Conservation (phyloP, 768 basidiomycete genomes). For the Gelatoporia subvermispora region DNA sequence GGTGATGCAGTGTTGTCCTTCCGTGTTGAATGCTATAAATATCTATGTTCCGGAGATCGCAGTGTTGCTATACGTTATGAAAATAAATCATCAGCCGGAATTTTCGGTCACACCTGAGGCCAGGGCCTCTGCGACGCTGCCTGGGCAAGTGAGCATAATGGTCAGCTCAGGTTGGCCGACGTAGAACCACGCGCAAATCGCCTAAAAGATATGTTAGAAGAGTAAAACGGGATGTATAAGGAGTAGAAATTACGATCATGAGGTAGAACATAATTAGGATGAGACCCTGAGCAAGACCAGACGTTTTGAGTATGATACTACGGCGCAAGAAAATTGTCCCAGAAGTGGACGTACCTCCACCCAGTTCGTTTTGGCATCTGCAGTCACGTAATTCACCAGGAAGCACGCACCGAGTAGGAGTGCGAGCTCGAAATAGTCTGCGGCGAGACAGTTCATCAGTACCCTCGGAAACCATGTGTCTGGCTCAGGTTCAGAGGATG, state of each 20-base stretch:
- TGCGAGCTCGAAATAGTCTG: slow-evolving; percentile 68
- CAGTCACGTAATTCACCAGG: slow-evolving; percentile 76
- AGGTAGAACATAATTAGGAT: slow-evolving; percentile 62
- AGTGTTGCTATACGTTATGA: too few relatives aligned
- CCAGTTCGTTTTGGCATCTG: slow-evolving; percentile 79
- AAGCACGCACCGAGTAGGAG: slow-evolving; percentile 63
- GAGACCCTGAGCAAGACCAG: slow-evolving; percentile 29
- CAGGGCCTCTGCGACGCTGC: slow-evolving; percentile 6
- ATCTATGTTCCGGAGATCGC: too few relatives aligned
- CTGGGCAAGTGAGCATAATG: slow-evolving; percentile 35
- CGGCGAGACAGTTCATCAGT: slow-evolving; percentile 28
- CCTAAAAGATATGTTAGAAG: slow-evolving; percentile 29
- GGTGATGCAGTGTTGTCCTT: too few relatives aligned
- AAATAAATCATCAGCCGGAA: too few relatives aligned
- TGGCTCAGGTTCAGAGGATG: slow-evolving; percentile 28
- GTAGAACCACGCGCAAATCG: slow-evolving; percentile 63
- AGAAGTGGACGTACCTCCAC: slow-evolving; percentile 39
- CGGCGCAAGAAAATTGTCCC: slow-evolving; percentile 52
- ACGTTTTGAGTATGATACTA: background rate
- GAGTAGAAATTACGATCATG: slow-evolving; percentile 28
- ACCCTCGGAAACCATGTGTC: slow-evolving; percentile 39
- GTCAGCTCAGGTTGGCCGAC: slow-evolving; percentile 47
- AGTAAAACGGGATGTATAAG: background rate
- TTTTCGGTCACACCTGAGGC: background rate
- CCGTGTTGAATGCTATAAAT: too few relatives aligned